These are phyloP conservation scores for Lepiota subincarnata DNA, from an alignment of 768 basidiomycete species.

Conservation along the genomic window DNA sequence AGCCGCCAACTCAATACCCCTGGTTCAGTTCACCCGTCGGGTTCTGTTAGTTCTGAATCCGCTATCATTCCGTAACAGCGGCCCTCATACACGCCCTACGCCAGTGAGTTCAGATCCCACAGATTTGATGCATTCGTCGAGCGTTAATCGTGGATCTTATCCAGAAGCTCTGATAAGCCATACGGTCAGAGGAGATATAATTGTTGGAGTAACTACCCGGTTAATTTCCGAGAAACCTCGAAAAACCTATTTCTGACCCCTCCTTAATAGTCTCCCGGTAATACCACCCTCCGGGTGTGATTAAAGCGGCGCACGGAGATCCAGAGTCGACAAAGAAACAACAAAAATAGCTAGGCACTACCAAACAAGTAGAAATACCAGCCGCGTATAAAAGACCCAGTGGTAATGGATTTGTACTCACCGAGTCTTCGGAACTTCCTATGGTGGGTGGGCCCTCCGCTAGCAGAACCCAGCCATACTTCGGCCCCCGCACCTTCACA, in stretches of 20 bases:
- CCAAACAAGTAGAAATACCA: slow-evolving; percentile 11
- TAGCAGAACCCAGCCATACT: too few relatives aligned
- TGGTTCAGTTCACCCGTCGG: too few relatives aligned
- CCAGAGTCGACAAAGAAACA: neutral
- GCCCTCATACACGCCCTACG: too few relatives aligned
- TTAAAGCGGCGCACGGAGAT: neutral
- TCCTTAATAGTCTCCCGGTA: neutral
- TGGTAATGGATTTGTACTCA: too few relatives aligned
- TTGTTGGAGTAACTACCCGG: neutral
- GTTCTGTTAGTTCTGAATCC: too few relatives aligned
- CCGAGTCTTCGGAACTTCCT: too few relatives aligned
- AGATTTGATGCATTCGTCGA: neutral
- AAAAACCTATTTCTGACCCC: neutral
- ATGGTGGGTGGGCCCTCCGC: too few relatives aligned
- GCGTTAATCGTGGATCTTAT: neutral
- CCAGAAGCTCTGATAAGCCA: neutral
- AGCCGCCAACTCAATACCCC: too few relatives aligned
- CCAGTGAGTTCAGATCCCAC: neutral
- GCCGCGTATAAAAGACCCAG: neutral
- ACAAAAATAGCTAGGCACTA: neutral
- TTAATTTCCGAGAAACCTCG: slow-evolving; percentile 1
- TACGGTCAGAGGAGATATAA: neutral
- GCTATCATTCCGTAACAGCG: too few relatives aligned
- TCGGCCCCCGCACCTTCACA: too few relatives aligned
- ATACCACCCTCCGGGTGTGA: neutral